A percentile compares a stretch with the other conserved stretches of the same genome.
Conservation (phyloP, 2,329 filamentous ascomycete genomes). For the Verticillium tricorpus region DNA sequence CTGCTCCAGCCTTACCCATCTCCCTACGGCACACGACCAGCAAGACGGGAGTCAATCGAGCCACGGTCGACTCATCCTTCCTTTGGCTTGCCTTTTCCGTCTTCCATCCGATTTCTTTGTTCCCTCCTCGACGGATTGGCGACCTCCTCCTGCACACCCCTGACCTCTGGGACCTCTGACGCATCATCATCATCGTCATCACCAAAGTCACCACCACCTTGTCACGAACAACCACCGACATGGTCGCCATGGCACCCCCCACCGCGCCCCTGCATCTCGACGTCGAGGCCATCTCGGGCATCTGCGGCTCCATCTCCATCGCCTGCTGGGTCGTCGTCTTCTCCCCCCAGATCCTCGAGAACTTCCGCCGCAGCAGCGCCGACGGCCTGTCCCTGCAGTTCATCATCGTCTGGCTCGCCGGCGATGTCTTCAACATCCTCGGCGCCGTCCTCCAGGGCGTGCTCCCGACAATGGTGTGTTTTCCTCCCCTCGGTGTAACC, state of each 20-base stretch:
- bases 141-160: neutral
- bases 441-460: slow-evolving; percentile 90
- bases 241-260: slow-evolving; percentile 47
- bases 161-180: slow-evolving; percentile 3
- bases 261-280: slow-evolving; percentile 65
- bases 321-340: slow-evolving; percentile 98
- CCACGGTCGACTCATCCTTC: neutral
- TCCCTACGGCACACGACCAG: neutral
- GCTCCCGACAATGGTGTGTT: slow-evolving; percentile 77
- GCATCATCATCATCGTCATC: slow-evolving; percentile 1
- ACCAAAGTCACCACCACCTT: neutral
- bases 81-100: neutral
- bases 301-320: slow-evolving; percentile 84
- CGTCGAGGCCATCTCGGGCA: slow-evolving; percentile 86
- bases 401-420: slow-evolving; percentile 85
- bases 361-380: slow-evolving; percentile 79
- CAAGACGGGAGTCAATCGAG: neutral
- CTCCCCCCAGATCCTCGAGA: slow-evolving; percentile 93
- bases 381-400: slow-evolving; percentile 90
- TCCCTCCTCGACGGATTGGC: neutral
- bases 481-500: slow-evolving; percentile 2
- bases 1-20: neutral
- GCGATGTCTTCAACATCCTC: slow-evolving; percentile 95
- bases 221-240: neutral
- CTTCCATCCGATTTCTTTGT: neutral